A percentile compares a stretch with the other conserved stretches of the same genome.
These are phyloP conservation scores for Brassica hybrid DNA, from an alignment of 441 rosid genomes.

Conservation along the genomic window DNA sequence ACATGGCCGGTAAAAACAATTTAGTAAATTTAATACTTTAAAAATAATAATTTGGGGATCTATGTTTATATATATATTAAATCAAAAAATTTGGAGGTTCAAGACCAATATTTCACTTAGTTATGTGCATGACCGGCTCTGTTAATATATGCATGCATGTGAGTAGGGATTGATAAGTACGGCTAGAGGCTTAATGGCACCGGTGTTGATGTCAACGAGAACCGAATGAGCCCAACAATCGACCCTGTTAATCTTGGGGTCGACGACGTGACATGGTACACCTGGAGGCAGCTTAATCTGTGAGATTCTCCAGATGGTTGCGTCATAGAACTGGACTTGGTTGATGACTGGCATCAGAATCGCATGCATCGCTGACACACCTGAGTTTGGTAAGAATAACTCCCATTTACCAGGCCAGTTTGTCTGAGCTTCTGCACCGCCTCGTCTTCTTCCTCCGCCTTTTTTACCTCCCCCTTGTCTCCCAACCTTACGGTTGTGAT, in stretches of 20 bases:
- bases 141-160: no score
- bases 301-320: constrained; percentile 71
- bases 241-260: constrained; percentile 40
- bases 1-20: not conserved
- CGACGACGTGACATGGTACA: constrained; percentile 50
- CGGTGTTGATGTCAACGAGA: constrained; percentile 54
- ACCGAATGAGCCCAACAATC: constrained; percentile 77
- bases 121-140: not conserved
- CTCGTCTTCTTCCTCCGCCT: constrained; percentile 31
- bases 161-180: constrained; percentile 6
- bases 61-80: not conserved
- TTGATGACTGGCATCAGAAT: constrained; percentile 63
- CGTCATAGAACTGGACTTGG: constrained; percentile 69
- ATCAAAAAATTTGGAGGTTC: not conserved
- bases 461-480: constrained; percentile 1
- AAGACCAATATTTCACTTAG: not conserved
- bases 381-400: constrained; percentile 54
- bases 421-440: constrained; percentile 25
- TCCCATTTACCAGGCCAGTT: constrained; percentile 60
- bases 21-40: no score
- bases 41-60: not conserved
- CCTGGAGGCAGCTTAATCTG: constrained; percentile 45
- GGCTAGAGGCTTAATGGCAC: constrained; percentile 47
- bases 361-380: constrained; percentile 83
- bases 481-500: not conserved